These are phyloP conservation scores for Leccinum fibrillosum DNA, from an alignment of 768 basidiomycete species.

Conservation along the genomic window DNA sequence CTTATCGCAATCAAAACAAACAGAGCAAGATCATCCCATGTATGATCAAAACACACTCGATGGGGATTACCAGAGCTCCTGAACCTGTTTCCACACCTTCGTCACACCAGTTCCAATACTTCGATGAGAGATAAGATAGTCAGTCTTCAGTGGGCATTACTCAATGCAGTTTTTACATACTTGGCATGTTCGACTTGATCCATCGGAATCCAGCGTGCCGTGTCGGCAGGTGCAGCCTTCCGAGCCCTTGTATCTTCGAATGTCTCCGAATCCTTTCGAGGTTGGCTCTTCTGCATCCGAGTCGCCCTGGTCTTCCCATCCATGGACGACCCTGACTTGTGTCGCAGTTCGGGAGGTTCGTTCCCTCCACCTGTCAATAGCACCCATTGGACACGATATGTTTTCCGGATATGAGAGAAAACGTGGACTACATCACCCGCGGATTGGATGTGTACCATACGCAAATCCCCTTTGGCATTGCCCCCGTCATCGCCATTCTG, in stretches of 20 bases:
- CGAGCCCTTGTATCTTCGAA: conserved; percentile 13
- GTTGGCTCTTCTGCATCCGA: conserved; percentile 5
- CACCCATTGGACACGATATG: conserved; percentile 74
- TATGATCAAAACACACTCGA: background rate
- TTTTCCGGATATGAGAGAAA: conserved; percentile 90
- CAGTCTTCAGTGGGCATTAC: background rate
- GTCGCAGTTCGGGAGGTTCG: conserved; percentile 38
- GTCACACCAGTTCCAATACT: conserved; percentile 74
- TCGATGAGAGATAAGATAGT: conserved; percentile 1
- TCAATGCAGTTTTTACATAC: conserved; percentile 40
- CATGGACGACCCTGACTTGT: background rate
- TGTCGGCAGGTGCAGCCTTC: conserved; percentile 5
- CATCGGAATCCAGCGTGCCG: conserved; percentile 50
- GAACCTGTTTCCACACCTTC: conserved; percentile 68
- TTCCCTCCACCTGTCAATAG: conserved; percentile 53
- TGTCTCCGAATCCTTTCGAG: conserved; percentile 7
- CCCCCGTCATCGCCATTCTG: background rate
- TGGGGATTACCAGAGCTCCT: conserved; percentile 24
- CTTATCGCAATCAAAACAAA: background rate
- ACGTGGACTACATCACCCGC: conserved; percentile 72
- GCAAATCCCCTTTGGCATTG: conserved; percentile 7
- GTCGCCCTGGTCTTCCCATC: conserved; percentile 5
- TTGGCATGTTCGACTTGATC: conserved; percentile 57
- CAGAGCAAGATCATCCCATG: background rate
- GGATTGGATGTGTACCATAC: conserved; percentile 45